A percentile compares a stretch with the other conserved stretches of the same genome.
These are phyloP conservation scores for Penstemon barbatus DNA, from an alignment of 257 asterid species.

Conservation along the genomic window DNA sequence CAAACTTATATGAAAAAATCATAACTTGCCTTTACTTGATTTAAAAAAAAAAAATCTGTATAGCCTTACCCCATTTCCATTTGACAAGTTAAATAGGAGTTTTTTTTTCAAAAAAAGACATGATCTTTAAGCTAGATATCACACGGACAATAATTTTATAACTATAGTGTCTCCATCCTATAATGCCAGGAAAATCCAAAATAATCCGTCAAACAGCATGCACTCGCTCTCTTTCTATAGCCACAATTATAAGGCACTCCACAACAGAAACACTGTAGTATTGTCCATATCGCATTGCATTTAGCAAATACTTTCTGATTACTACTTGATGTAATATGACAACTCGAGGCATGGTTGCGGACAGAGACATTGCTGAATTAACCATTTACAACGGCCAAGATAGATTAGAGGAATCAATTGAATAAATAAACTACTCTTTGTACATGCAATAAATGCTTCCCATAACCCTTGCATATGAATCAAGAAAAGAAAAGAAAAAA, in stretches of 20 bases:
- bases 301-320: background rate
- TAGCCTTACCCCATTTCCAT: conserved; percentile 2
- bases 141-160: conserved; percentile 9
- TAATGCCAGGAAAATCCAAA: background rate
- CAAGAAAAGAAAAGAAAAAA: background rate
- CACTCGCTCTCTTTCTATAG: background rate
- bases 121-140: conserved; percentile 11
- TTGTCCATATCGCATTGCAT: background rate
- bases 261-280: conserved; percentile 14
- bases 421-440: background rate
- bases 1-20: background rate
- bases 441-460: background rate
- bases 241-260: conserved; percentile 3
- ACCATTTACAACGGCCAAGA: background rate
- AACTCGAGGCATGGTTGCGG: conserved; percentile 12
- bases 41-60: conserved; percentile 1
- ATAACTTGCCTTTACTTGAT: background rate
- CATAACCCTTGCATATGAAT: background rate
- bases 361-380: background rate
- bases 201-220: background rate
- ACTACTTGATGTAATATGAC: conserved; percentile 1
- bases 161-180: background rate
- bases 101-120: background rate
- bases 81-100: conserved; percentile 9
- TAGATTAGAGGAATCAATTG: no score